phyloP scores from a whole-genome alignment of 768 basidiomycete genomes.

The Ramaria sp. region DNA sequence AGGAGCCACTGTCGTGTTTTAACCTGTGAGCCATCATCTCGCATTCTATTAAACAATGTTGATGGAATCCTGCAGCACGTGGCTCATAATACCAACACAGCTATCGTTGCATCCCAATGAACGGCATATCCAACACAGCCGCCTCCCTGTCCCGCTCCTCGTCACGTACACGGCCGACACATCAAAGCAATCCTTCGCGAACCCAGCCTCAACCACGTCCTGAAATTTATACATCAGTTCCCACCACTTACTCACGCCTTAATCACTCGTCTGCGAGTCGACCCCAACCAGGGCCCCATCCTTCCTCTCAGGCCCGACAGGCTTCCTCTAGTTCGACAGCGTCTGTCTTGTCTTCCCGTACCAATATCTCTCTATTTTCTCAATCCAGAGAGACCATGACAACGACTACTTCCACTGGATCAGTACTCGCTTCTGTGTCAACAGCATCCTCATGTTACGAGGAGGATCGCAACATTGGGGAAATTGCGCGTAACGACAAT shows the following conservation, averaged over 20 bases:
- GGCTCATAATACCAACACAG: background rate
- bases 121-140: background rate
- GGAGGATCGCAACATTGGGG: background rate
- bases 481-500: background rate
- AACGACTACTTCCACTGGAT: background rate
- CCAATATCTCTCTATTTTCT: background rate
- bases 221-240: conserved; percentile 1
- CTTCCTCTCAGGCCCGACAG: background rate
- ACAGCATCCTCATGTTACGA: background rate
- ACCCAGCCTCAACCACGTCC: background rate
- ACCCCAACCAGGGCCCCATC: background rate
- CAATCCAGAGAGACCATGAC: background rate
- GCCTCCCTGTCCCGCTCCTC: background rate
- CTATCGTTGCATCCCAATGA: background rate
- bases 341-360: background rate
- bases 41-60: background rate
- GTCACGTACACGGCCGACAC: background rate
- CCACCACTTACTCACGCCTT: background rate
- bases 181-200: background rate
- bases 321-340: background rate
- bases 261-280: background rate
- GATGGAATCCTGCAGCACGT: background rate
- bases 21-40: background rate
- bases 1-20: background rate
- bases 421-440: background rate